phyloP scores from a whole-genome alignment of 176 grass and related monocot genomes.

The Elymus sibiricus region DNA sequence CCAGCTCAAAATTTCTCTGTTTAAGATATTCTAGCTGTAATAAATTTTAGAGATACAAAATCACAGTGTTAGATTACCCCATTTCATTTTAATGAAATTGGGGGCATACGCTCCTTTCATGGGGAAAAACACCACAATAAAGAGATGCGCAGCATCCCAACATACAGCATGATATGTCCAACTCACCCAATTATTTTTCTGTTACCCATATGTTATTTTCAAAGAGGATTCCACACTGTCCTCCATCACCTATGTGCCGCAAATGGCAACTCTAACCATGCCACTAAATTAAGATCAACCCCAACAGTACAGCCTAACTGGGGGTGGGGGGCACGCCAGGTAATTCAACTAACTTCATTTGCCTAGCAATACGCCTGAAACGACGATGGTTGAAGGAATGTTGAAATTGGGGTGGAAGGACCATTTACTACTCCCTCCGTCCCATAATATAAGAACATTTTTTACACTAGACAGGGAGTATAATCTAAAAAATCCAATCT shows the following conservation, averaged over 20 bases:
- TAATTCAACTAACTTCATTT: not conserved
- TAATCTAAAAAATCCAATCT: not conserved
- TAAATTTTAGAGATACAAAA: not conserved
- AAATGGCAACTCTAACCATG: not conserved
- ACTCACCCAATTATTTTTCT: not conserved
- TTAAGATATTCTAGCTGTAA: not conserved
- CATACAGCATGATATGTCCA: not conserved
- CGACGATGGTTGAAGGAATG: not conserved
- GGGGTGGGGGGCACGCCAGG: not conserved
- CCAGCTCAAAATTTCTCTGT: not conserved
- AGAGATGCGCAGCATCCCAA: not conserved
- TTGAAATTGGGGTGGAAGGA: not conserved
- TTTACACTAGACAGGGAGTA: too few species aligned
- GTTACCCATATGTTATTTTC: not conserved
- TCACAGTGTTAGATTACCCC: not conserved
- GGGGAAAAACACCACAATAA: not conserved
- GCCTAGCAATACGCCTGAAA: not conserved
- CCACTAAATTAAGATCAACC: not conserved
- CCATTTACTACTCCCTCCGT: too few species aligned
- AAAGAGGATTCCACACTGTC: not conserved
- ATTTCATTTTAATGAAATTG: too few species aligned
- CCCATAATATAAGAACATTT: too few species aligned
- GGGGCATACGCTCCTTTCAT: too few species aligned
- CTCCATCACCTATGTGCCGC: not conserved
- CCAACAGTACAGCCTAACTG: too few species aligned